Percentiles rank a stretch among this genome's conserved stretches.
phyloP scores from a whole-genome alignment of 352 stramenopile species.

The Pythium guiyangense region DNA sequence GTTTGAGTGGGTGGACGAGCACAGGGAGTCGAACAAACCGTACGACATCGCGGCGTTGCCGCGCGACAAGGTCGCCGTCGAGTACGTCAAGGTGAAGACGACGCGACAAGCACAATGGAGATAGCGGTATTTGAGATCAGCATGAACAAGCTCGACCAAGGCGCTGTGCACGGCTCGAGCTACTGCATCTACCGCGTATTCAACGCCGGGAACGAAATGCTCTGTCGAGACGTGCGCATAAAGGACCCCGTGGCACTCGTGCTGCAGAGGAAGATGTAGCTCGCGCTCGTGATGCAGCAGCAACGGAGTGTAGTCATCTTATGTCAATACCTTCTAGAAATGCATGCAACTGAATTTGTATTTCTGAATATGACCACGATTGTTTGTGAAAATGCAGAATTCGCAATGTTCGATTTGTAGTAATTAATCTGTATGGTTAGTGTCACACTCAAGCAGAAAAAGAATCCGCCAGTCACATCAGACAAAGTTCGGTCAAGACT shows the following conservation, averaged over 20 bases:
- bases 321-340: neutral
- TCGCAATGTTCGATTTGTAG: too few species aligned
- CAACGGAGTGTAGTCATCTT: neutral
- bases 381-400: too few species aligned
- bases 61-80: conserved; percentile 40
- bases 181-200: conserved; percentile 87
- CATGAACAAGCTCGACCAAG: conserved; percentile 85
- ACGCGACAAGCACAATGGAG: conserved; percentile 87
- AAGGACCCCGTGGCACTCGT: conserved; percentile 81
- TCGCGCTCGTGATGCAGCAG: conserved; percentile 79
- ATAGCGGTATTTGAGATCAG: conserved; percentile 87
- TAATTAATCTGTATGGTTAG: too few species aligned
- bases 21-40: conserved; percentile 73
- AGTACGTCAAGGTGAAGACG: conserved; percentile 85
- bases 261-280: conserved; percentile 74
- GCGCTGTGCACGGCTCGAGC: conserved; percentile 59
- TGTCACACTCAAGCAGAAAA: neutral
- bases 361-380: neutral
- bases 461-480: neutral
- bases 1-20: conserved; percentile 70
- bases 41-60: conserved; percentile 71
- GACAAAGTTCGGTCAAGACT: neutral
- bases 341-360: neutral
- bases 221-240: conserved; percentile 76
- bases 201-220: conserved; percentile 62